Evolutionary conservation across 2,329 filamentous ascomycete genomes (phyloP), one percentile per base, ranked within the genome.

Genomic region (Malbranchea cinnamomea): DNA sequence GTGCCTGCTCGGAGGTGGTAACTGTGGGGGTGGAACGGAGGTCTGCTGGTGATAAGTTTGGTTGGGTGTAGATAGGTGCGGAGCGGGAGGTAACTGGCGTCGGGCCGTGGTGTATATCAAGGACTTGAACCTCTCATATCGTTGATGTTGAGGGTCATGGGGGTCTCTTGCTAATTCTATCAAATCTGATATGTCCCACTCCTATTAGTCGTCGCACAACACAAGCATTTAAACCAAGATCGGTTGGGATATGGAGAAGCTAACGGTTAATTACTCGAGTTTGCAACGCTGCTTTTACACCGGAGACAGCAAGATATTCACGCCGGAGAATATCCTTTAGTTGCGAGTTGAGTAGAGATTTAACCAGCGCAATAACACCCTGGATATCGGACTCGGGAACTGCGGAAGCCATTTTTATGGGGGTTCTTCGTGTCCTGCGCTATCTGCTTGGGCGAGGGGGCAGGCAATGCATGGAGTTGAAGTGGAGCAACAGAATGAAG

Each of bases 251-350:
- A 26, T 23, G 35, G 34, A 30, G 33, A 37, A 33, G 72, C 80
- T 56, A 65, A 95, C 89, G 70, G 35, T 71, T 63, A 39, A 78
- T 71, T 37, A 94, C 79, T 45, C 87, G 76, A 35, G 62, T 60
- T 56, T 93, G 84, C 36, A 95, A 62, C 23, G 79, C 70, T 19
- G 74, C 71, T 63, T 98, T 98, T 46, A 89, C 77, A 12, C 89
- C 89, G 16, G 77, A 80, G 37, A 81, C 78, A 41, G 71, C 68
- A 20, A 92, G 62, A 26, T 74, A 69, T 57, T 92, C 81, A 37
- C 69, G 62, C 39, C 72, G 68, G 48, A 87, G 79, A 41, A 95
- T 76, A 30, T 66, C 66, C 44, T 83, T 80, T 28, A 94, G 68
- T 44, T 85, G 74, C 36, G 60, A 61, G 47, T 73, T 74, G 32